phyloP scores from a whole-genome alignment of 1,284 basidiomycete species.

The Papiliotrema flavescens region DNA sequence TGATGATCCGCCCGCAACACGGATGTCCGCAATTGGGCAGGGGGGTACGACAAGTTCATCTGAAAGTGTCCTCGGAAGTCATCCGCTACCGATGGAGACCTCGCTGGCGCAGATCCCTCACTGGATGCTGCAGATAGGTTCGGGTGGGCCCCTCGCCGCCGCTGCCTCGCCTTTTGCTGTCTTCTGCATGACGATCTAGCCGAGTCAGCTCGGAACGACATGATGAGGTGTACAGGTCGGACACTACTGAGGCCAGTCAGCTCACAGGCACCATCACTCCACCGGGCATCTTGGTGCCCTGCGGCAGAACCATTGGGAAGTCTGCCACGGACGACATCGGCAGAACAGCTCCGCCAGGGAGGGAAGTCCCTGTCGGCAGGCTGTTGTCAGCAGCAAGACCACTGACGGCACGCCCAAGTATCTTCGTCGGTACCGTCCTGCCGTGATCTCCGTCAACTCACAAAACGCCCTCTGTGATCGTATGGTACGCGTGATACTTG shows the following conservation, averaged over 20 bases:
- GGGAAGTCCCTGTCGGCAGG: slow-evolving; percentile 33
- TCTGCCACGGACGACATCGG: slow-evolving; percentile 40
- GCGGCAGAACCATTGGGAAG: slow-evolving; percentile 38
- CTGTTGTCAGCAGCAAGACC: slow-evolving; percentile 5
- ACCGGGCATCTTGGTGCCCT: slow-evolving; percentile 35
- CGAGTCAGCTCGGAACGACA: neutral
- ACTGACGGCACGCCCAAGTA: neutral
- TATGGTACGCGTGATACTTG: slow-evolving; percentile 44
- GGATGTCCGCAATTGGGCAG: no score
- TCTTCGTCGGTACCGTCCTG: no score
- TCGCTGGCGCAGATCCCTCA: neutral
- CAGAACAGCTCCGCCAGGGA: slow-evolving; percentile 38
- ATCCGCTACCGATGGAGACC: no score
- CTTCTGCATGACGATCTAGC: slow-evolving; percentile 35
- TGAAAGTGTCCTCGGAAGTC: no score
- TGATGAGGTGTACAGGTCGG: neutral
- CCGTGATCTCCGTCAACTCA: slow-evolving; percentile 9
- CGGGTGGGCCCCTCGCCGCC: neutral
- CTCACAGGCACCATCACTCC: slow-evolving; percentile 42
- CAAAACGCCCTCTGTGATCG: slow-evolving; percentile 43
- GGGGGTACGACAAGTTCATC: no score
- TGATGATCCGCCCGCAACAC: no score
- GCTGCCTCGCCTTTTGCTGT: slow-evolving; percentile 14
- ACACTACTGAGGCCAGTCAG: neutral
- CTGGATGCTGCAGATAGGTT: neutral